Conservation (phyloP, 129 eudicot species). For the Apium graveolens region DNA sequence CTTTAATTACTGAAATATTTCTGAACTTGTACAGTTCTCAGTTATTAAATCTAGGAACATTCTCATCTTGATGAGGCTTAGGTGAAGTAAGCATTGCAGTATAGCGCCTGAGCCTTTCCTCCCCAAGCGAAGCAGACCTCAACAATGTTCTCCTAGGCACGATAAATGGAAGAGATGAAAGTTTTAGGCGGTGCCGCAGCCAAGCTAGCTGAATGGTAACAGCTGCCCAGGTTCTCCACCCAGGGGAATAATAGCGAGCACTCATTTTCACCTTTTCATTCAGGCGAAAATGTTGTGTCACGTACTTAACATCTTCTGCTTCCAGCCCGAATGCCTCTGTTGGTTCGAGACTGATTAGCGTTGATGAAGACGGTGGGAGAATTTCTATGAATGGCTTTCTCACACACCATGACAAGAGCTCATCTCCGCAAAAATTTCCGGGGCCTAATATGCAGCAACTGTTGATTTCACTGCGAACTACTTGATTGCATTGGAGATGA, state of each 20-base stretch:
- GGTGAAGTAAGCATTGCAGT: neutral
- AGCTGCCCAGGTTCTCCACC: neutral
- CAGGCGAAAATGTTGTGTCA: neutral
- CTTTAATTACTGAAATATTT: neutral
- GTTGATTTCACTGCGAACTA: neutral
- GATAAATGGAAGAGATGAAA: neutral
- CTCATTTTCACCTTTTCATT: neutral
- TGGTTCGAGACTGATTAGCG: neutral
- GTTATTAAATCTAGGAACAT: neutral
- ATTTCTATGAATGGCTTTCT: neutral
- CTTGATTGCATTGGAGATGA: conserved; percentile 2
- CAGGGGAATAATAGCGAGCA: neutral
- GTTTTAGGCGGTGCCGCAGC: neutral
- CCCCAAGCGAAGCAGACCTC: neutral
- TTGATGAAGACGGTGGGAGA: neutral
- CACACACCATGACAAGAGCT: neutral
- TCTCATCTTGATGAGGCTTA: neutral
- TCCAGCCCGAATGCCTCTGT: neutral
- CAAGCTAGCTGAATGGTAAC: conserved; percentile 1
- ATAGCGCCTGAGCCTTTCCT: neutral
- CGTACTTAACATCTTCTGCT: neutral
- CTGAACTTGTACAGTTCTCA: neutral
- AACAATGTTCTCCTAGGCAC: neutral
- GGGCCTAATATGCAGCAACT: neutral
- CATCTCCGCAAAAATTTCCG: neutral